Evolutionary conservation across 2,329 filamentous ascomycete genomes (phyloP), one percentile per base, ranked within the genome.

Genomic region (Cladosporium cucumerinum): DNA sequence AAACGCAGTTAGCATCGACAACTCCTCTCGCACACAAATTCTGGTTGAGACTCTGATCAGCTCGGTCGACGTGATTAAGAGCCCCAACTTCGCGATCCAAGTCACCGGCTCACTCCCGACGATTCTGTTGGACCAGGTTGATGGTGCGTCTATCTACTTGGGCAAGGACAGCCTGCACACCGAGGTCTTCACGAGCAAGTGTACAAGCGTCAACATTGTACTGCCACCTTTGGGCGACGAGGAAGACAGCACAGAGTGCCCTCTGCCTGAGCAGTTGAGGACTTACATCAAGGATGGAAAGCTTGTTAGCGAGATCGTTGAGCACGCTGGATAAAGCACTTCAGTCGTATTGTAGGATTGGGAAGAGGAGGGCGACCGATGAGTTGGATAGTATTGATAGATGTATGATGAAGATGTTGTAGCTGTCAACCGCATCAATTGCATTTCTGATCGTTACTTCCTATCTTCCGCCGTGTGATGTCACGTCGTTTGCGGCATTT

Each of bases 1-100:
- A 65, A 99, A 99, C 76, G 93, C 95, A n/a, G 91, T 99, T 68
- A 94, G 93, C 5, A 86, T 98, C 71, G 95, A 98, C 80, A 97
- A 97, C 81, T 94, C 89, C 64, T 86, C 84, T 55, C 89, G 92
- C 58, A 83, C 96, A 21, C 96, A 92, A 30, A 85, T 99, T 61
- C 87, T 98, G 60, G 86, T 98, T 62, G 94, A 98, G 72, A 91
- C 88, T 0, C 87, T 98, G 12, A 91, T 98, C 57, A 96, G 91
- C 57, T 92, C 91, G 34, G 87, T 99, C 64, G 95, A 99, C 74
- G 91, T 96, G 26, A 95, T 99, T 82, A 98, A 98, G 81, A 94
- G 90, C 57, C 87, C 90, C 71, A 96, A 95, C 78, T 97, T 99
- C 76, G 93, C 93, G 16, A 82, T 98, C n/a, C 75, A 78, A 43